Base-by-base conservation (phyloP, 495 filamentous ascomycete genomes). In the Xylona heveae region DNA sequence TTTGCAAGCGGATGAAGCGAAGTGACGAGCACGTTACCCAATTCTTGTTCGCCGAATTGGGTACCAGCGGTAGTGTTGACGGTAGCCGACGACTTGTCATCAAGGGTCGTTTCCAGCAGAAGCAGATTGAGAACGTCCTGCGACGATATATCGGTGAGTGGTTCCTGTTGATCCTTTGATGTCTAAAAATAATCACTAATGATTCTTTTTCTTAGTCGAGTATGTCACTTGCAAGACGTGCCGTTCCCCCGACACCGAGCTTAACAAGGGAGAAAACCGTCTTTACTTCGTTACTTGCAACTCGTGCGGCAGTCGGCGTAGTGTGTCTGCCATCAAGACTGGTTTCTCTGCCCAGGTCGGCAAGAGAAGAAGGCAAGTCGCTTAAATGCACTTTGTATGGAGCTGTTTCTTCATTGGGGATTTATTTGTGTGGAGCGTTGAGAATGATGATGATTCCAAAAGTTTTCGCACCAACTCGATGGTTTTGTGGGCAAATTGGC, bases 201-300 rank as follows among this genome's bases (percentile, higher is more conserved):
- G 38, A 8, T 15, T 24, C 21, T 38, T 24, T 37, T 26, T 26
- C 35, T 13, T 34, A 80, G 76, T 91, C 56, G 88, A 95, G 66
- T 97, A 97, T 48, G 88, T 97, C 28, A 91, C 85, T 28, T 97
- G 88, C 68, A 92, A 90, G 58, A 97, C 88, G 19, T 97, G 88
- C 63, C 66, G 80, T 52, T 78, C 76, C 29, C 78, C 84, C 43
- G 83, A 94, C 46, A 95, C 88, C 23, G 85, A 94, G 46, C 71
- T 95, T 39, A 85, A 76, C 64, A 95, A 95, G 62, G 88, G 90
- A 51, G 88, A 97, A 59, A 97, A 93, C 62, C 78, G 88, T 62
- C 64, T 92, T 34, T 77, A 74, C 52, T 78, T 79, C 62, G 69
- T 80, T 38, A 79, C 71, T 19, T 79, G 73, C 62, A 81, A 83